Base-by-base conservation (phyloP, 177 flowering plant species). In the Telopea speciosissima region DNA sequence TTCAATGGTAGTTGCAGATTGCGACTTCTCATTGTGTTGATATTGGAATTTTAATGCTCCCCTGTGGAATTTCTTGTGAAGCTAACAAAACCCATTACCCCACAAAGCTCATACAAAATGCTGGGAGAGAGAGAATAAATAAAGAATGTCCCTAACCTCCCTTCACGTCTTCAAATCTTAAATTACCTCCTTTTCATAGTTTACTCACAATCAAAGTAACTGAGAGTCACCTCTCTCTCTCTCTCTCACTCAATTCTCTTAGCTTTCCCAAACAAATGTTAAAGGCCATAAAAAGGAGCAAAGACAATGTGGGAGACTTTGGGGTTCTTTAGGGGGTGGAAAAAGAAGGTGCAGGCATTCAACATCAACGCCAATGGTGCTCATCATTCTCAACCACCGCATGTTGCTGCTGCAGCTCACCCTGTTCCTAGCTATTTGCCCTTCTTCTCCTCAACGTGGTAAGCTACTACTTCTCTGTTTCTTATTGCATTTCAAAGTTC, bases 381-480 rank as follows among this genome's bases (percentile, higher is more conserved):
- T 71, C 36, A 81, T 71, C 36, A 81, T 82, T 85, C 66, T 71
- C 36, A 62, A 73, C 56, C 24, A 67, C 62, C 45, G 67, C 59
- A 66, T 77, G n/a, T 67, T 70, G 26, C 75, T 78, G 72, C 70
- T 84, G 25, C 40, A 36, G 40, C 68, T 72, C 68, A 21, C 68
- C 26, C 62, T 73, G 36, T 73, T 58, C 66, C 73, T 71, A 21
- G 60, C 40, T 68, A 70, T 73, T 54, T 42, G 64, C 60, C 60
- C 70, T 69, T 68, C 81, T 69, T 65, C 79, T 19, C 74, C 87
- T 76, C 73, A 78, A 58, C 56, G 56, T 24, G 72, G 86, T 85
- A 49, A 76, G 80, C 70, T 21, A 65, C 60, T 56, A 10, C 52
- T 23, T 10, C 67, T 45, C 22, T 25, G 19, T 24, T 3, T 42